Percentiles rank a stretch among this genome's conserved stretches.
phyloP scores from a whole-genome alignment of 495 filamentous ascomycete genomes.

The Xylaria grammica region DNA sequence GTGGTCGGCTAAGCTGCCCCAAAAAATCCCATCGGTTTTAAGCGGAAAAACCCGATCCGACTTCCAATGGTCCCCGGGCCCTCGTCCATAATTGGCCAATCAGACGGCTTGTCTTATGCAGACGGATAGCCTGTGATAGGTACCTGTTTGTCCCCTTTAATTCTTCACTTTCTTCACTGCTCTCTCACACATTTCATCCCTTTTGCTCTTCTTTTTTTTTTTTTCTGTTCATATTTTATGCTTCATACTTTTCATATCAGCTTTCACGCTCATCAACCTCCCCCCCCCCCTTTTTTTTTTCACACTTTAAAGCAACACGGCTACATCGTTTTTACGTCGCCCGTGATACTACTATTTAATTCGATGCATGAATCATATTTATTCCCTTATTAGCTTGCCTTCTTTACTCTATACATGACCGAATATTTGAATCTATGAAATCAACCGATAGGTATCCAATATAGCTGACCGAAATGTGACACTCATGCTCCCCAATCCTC shows the following conservation, averaged over 20 bases:
- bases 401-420: slow-evolving; percentile 17
- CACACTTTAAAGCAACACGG: no score
- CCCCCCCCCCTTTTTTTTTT: background rate
- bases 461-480: slow-evolving; percentile 15
- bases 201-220: no score
- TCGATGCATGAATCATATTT: background rate
- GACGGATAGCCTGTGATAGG: no score
- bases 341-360: background rate
- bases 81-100: slow-evolving; percentile 35
- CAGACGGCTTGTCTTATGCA: background rate
- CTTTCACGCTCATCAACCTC: background rate
- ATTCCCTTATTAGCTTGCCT: slow-evolving; percentile 5
- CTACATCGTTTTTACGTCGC: no score
- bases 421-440: slow-evolving; percentile 10
- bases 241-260: no score
- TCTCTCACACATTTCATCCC: background rate
- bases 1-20: slow-evolving; percentile 18
- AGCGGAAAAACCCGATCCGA: slow-evolving; percentile 45
- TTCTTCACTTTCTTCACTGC: no score
- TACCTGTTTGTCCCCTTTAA: background rate
- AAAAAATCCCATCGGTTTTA: slow-evolving; percentile 13
- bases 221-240: no score
- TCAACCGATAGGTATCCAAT: background rate
- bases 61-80: slow-evolving; percentile 22
- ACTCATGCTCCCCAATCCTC: slow-evolving; percentile 11